Evolutionary conservation across 768 basidiomycete species (phyloP).

Genomic region (Agrocybe chaxingu): DNA sequence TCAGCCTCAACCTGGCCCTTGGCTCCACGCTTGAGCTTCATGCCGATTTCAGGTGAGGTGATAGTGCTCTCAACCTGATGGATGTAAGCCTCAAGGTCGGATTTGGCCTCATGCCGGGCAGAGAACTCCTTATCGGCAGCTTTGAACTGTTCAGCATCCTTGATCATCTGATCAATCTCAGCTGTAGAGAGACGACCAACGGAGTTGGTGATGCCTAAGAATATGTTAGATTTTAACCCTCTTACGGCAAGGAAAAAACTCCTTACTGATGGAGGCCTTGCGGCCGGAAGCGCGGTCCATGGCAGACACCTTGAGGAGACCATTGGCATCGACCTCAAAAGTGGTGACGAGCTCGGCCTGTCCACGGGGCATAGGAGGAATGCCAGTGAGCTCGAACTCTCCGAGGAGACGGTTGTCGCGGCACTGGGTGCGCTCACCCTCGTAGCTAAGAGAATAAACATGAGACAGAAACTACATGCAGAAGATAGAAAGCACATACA

Average conservation of each 20-base stretch:
- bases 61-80: conserved; percentile 97
- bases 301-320: conserved; percentile 97
- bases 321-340: conserved; percentile 99
- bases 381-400: conserved; percentile 98
- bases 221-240: conserved; percentile 11
- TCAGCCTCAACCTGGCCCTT: conserved; percentile 94
- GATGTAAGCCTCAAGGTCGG: conserved; percentile 96
- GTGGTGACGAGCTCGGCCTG: conserved; percentile 99
- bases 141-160: conserved; percentile 98
- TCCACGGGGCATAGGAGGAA: conserved; percentile 98
- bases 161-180: conserved; percentile 99
- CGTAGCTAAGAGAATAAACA: conserved; percentile 54
- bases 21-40: conserved; percentile 98
- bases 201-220: conserved; percentile 91
- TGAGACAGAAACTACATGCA: conserved; percentile 6
- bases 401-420: conserved; percentile 98
- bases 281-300: conserved; percentile 98
- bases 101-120: conserved; percentile 95
- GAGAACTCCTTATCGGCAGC: conserved; percentile 97
- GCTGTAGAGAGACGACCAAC: conserved; percentile 96
- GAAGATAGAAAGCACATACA: conserved; percentile 44
- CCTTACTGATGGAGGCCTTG: conserved; percentile 94
- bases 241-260: not conserved
- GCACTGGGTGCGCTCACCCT: conserved; percentile 99
- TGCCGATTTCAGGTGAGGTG: conserved; percentile 92